Conservation (phyloP, 129 eudicot genomes). For the Helichrysum umbraculigerum region DNA sequence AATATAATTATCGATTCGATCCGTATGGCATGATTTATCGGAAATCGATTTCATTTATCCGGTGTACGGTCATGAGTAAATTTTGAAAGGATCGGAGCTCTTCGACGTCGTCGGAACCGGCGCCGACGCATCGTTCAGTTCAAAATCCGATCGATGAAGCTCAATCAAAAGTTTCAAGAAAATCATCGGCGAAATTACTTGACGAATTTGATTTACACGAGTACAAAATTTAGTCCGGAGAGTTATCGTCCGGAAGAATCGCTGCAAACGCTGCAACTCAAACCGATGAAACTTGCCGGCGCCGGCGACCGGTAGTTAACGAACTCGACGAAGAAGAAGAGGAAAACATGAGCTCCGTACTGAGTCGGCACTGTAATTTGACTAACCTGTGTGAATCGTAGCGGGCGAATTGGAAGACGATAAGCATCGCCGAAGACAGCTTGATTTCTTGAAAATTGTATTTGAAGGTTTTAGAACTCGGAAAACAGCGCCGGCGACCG, state of each 20-base stretch:
- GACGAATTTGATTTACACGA: constrained; percentile 63
- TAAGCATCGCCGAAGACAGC: too few species aligned
- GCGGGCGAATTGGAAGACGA: too few species aligned
- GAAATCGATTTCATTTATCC: constrained; percentile 85
- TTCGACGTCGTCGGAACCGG: constrained; percentile 11
- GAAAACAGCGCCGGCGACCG: too few species aligned
- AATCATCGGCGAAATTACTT: constrained; percentile 52
- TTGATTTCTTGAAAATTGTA: too few species aligned
- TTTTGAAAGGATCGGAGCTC: constrained; percentile 90
- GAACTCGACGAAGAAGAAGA: constrained; percentile 33
- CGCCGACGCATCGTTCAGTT: background rate
- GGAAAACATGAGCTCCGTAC: constrained; percentile 38
- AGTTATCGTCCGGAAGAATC: constrained; percentile 35
- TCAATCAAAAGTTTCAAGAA: constrained; percentile 27
- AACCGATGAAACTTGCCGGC: constrained; percentile 59
- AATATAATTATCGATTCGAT: constrained; percentile 20
- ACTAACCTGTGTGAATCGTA: too few species aligned
- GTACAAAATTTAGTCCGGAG: constrained; percentile 71
- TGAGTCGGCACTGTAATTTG: too few species aligned
- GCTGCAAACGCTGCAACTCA: constrained; percentile 84
- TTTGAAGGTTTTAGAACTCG: too few species aligned
- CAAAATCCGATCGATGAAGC: constrained; percentile 40
- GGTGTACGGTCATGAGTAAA: constrained; percentile 75
- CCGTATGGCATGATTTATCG: constrained; percentile 86
- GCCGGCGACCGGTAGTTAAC: constrained; percentile 24